phyloP scores from a whole-genome alignment of 106 monocot species.

The Triglochin maritima region DNA sequence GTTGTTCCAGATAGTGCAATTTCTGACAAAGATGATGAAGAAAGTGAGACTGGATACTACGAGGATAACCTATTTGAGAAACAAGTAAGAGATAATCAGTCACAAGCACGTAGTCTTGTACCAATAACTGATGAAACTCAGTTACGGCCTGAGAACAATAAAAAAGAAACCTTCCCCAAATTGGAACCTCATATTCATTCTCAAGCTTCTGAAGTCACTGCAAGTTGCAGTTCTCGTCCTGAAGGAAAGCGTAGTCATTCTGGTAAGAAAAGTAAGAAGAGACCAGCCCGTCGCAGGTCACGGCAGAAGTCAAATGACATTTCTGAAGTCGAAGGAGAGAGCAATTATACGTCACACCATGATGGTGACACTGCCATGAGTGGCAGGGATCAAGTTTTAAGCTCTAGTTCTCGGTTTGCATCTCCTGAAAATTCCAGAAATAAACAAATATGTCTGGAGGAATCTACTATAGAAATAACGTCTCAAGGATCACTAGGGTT shows the following conservation, averaged over 20 bases:
- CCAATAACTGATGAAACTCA: slow-evolving; percentile 39
- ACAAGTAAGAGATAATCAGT: slow-evolving; percentile 29
- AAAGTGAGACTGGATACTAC: slow-evolving; percentile 41
- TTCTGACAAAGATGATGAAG: slow-evolving; percentile 82
- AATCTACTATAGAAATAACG: slow-evolving; percentile 49
- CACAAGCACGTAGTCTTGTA: slow-evolving; percentile 22
- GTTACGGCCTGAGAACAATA: slow-evolving; percentile 20
- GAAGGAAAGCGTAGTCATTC: slow-evolving; percentile 69
- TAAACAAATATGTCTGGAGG: slow-evolving; percentile 45
- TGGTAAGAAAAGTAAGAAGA: slow-evolving; percentile 89
- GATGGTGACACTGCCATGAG: slow-evolving; percentile 64
- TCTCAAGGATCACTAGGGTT: slow-evolving; percentile 16
- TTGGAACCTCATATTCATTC: slow-evolving; percentile 20
- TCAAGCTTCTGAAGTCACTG: slow-evolving; percentile 43
- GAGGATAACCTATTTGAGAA: slow-evolving; percentile 47
- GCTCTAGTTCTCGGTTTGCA: slow-evolving; percentile 77
- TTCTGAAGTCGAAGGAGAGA: slow-evolving; percentile 47
- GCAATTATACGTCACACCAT: slow-evolving; percentile 44
- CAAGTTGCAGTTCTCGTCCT: slow-evolving; percentile 33
- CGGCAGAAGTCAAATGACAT: slow-evolving; percentile 54
- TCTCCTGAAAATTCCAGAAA: slow-evolving; percentile 79
- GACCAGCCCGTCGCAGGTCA: slow-evolving; percentile 69
- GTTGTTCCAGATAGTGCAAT: slow-evolving; percentile 57
- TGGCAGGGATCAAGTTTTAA: slow-evolving; percentile 58
- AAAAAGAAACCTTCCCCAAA: slow-evolving; percentile 26